Percentiles rank a stretch among this genome's conserved stretches.
phyloP scores from a whole-genome alignment of 2,329 filamentous ascomycete species.

The Fusarium mangiferae region DNA sequence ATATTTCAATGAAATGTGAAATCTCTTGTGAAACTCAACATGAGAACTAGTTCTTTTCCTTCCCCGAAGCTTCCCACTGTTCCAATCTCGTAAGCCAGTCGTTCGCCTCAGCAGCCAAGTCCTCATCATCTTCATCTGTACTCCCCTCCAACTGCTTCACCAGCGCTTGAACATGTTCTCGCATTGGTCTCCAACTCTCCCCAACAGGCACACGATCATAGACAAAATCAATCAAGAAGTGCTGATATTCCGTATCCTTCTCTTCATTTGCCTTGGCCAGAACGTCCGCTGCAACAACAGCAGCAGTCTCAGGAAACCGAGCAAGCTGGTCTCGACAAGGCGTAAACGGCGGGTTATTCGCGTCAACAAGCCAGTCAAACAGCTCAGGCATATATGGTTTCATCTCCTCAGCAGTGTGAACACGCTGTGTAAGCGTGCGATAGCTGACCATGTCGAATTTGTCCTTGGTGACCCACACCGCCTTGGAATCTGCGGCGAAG shows the following conservation, averaged over 20 bases:
- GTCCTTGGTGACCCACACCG: not conserved
- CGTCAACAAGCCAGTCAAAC: not conserved
- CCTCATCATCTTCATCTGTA: not conserved
- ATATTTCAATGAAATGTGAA: accelerated
- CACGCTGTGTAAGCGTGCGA: not conserved
- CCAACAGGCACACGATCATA: not conserved
- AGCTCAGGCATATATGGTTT: not conserved
- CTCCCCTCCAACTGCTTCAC: not conserved
- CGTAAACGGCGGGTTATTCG: not conserved
- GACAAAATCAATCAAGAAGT: not conserved
- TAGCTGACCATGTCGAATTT: constrained; percentile 1
- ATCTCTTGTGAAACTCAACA: accelerated
- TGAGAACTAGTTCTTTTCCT: no score
- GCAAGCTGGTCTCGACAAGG: not conserved
- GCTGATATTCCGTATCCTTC: not conserved
- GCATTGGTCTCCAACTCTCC: not conserved
- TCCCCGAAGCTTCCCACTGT: not conserved
- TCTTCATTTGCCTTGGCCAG: not conserved
- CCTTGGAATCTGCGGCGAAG: not conserved
- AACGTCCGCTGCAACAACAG: not conserved
- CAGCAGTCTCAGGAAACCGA: not conserved
- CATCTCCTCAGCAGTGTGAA: not conserved
- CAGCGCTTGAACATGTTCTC: not conserved
- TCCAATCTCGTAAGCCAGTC: not conserved
- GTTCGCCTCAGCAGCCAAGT: not conserved